Evolutionary conservation across 768 basidiomycete genomes (phyloP).

Genomic region (Lactarius sanguifluus): DNA sequence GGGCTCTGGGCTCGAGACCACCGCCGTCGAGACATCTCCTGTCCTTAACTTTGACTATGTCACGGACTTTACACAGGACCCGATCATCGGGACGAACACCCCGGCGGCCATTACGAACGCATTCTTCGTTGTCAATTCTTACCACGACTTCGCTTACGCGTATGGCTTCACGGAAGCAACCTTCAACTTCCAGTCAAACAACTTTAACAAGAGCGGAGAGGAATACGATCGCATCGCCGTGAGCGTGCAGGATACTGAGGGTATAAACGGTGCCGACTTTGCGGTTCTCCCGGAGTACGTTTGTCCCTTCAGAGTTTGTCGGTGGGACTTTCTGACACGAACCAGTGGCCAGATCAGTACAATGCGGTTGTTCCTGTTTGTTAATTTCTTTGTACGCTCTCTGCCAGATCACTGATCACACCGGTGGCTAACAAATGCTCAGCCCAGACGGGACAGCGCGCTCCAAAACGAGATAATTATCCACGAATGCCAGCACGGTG

Average conservation of each 20-base stretch:
- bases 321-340: background rate
- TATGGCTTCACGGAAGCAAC: slow-evolving; percentile 61
- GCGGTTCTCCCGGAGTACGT: slow-evolving; percentile 46
- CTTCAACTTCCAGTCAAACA: slow-evolving; percentile 62
- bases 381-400: slow-evolving; percentile 33
- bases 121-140: slow-evolving; percentile 56
- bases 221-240: slow-evolving; percentile 51
- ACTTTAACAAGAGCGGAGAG: slow-evolving; percentile 36
- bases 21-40: slow-evolving; percentile 41
- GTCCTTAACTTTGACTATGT: slow-evolving; percentile 44
- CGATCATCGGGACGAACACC: slow-evolving; percentile 46
- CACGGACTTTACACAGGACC: slow-evolving; percentile 39
- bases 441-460: slow-evolving; percentile 61
- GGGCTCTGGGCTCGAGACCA: slow-evolving; percentile 23
- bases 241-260: slow-evolving; percentile 50
- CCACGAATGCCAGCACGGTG: slow-evolving; percentile 48
- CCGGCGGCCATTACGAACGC: slow-evolving; percentile 55
- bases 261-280: slow-evolving; percentile 47
- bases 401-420: slow-evolving; percentile 8
- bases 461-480: slow-evolving; percentile 58
- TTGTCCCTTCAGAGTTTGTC: background rate
- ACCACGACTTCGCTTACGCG: slow-evolving; percentile 35
- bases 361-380: slow-evolving; percentile 44
- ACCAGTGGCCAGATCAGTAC: slow-evolving; percentile 40
- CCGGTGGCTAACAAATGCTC: slow-evolving; percentile 31